Conservation (phyloP, 2,329 filamentous ascomycete genomes). For the Ophiostoma piceae region DNA sequence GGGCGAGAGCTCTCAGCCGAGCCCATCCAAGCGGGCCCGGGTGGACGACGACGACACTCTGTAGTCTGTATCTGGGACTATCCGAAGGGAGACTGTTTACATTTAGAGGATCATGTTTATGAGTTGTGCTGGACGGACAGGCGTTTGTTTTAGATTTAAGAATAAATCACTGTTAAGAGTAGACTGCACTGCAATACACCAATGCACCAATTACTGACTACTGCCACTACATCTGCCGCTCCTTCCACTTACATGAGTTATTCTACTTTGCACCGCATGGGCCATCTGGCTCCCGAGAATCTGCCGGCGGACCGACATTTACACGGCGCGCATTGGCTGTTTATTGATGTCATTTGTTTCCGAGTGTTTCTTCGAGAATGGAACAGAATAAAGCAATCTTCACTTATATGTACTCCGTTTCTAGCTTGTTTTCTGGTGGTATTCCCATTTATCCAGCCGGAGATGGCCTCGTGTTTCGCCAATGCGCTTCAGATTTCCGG, state of each 20-base stretch:
- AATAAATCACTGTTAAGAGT: background rate
- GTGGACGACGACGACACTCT: slow-evolving; percentile 32
- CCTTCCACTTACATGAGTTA: slow-evolving; percentile 7
- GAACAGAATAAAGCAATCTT: background rate
- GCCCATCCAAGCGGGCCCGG: slow-evolving; percentile 49
- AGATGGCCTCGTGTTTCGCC: background rate
- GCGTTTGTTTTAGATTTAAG: background rate
- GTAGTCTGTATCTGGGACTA: slow-evolving; percentile 22
- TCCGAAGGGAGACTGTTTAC: background rate
- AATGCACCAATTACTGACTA: background rate
- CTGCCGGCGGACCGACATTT: slow-evolving; percentile 9
- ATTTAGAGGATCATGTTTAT: background rate
- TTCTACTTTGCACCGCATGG: background rate
- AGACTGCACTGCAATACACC: background rate
- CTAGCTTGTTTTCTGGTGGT: background rate
- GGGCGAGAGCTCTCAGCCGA: slow-evolving; percentile 35
- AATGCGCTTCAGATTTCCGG: background rate
- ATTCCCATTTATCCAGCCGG: slow-evolving; percentile 8
- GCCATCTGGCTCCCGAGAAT: background rate
- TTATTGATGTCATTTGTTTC: background rate
- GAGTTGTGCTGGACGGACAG: background rate
- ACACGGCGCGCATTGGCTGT: background rate
- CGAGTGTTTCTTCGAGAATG: no score
- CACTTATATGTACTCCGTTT: background rate
- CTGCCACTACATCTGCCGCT: background rate